phyloP scores from a whole-genome alignment of 108 stramenopile species.

The Skeletonema marinoi region DNA sequence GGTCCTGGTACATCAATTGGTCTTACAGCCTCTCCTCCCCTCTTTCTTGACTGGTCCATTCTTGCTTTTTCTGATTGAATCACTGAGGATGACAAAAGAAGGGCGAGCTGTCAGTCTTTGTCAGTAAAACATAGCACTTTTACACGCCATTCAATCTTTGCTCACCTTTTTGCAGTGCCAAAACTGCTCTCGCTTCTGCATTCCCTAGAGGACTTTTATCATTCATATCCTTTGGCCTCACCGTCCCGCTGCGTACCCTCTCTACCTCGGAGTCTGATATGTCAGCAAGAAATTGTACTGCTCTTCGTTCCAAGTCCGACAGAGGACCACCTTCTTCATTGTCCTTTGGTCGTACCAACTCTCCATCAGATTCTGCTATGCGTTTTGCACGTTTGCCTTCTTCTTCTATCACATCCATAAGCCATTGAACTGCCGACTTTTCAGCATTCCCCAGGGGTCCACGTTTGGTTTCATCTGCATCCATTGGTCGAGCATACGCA shows the following conservation, averaged over 20 bases:
- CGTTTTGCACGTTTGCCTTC: constrained; percentile 76
- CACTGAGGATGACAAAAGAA: constrained; percentile 16
- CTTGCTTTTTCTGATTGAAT: constrained; percentile 63
- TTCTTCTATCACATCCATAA: constrained; percentile 78
- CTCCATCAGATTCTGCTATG: constrained; percentile 70
- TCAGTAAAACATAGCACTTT: background rate
- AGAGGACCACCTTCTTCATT: constrained; percentile 66
- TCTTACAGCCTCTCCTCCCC: constrained; percentile 65
- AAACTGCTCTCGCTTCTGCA: constrained; percentile 59
- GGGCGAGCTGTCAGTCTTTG: background rate
- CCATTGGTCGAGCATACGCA: constrained; percentile 84
- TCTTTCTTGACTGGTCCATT: constrained; percentile 57
- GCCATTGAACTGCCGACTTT: constrained; percentile 70
- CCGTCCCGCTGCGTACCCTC: constrained; percentile 49
- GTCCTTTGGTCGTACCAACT: constrained; percentile 73
- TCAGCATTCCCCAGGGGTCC: constrained; percentile 84
- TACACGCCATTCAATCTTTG: background rate
- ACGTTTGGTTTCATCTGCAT: constrained; percentile 67
- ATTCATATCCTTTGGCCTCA: constrained; percentile 82
- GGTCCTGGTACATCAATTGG: constrained; percentile 88
- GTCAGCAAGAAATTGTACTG: constrained; percentile 60
- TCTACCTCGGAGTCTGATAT: constrained; percentile 67
- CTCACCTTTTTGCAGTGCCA: constrained; percentile 47
- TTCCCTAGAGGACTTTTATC: constrained; percentile 75
- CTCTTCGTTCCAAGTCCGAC: constrained; percentile 63